phyloP scores from a whole-genome alignment of 2,329 filamentous ascomycete species.

The Septoria linicola region DNA sequence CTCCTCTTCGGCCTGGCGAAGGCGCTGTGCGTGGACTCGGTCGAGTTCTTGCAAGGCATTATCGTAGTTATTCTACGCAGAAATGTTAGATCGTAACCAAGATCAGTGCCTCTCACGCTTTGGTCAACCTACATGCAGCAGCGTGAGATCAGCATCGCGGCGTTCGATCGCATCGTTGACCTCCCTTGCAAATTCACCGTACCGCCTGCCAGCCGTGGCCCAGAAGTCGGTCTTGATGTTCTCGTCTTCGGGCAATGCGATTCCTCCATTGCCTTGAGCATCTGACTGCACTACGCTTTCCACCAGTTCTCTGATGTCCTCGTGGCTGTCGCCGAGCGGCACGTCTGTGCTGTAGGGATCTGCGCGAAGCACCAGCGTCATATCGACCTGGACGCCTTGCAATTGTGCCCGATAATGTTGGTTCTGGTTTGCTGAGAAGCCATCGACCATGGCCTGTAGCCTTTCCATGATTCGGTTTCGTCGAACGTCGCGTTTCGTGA shows the following conservation, averaged over 20 bases:
- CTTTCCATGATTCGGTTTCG: slow-evolving; percentile 79
- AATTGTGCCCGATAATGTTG: slow-evolving; percentile 84
- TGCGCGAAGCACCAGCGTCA: slow-evolving; percentile 79
- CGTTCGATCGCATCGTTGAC: slow-evolving; percentile 86
- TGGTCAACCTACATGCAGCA: slow-evolving; percentile 66
- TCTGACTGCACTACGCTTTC: slow-evolving; percentile 39
- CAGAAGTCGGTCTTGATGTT: slow-evolving; percentile 67
- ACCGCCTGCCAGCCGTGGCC: slow-evolving; percentile 71
- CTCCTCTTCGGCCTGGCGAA: slow-evolving; percentile 63
- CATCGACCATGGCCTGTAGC: slow-evolving; percentile 70
- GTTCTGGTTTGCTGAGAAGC: slow-evolving; percentile 78
- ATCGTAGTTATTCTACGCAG: slow-evolving; percentile 56
- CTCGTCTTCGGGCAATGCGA: slow-evolving; percentile 42
- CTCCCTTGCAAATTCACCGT: slow-evolving; percentile 79
- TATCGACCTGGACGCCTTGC: slow-evolving; percentile 87
- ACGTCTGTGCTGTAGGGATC: slow-evolving; percentile 70
- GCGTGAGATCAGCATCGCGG: slow-evolving; percentile 77
- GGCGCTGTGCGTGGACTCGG: slow-evolving; percentile 58
- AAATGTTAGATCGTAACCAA: neutral
- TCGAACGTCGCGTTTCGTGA: slow-evolving; percentile 87
- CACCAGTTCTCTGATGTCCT: slow-evolving; percentile 65
- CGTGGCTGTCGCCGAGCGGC: slow-evolving; percentile 63
- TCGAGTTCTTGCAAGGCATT: slow-evolving; percentile 56
- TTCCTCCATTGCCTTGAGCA: slow-evolving; percentile 33
- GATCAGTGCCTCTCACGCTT: neutral